Base-by-base conservation (phyloP, 1,284 basidiomycete species). In the Coriolopsis trogii region DNA sequence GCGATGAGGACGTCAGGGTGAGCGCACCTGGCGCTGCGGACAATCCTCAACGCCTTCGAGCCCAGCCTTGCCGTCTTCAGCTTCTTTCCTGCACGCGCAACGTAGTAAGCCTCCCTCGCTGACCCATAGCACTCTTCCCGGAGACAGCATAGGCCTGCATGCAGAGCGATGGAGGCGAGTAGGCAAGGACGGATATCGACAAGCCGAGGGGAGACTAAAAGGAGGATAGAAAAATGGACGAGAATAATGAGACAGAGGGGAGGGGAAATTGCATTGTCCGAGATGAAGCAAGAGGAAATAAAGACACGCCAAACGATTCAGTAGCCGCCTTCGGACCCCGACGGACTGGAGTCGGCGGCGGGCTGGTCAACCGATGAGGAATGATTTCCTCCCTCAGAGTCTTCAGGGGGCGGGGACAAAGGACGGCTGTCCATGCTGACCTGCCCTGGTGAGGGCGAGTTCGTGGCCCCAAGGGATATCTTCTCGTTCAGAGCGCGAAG, bases 401-500 rank as follows among this genome's bases (percentile, higher is more conserved):
- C 71, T 58, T 86, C 84, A 4, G 82, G 81, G 16, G 84, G 82
- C 40, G 84, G 84, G 9, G 86, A 85, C 56, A 85, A 61, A n/a
- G 83, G 80, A 53, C 82, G 76, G 48, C 67, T 70, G 60, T 84
- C 80, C 50, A 74, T 66, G 57, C 62, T 62, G 57, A 69, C 64
- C 59, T 75, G 69, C 43, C 74, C 71, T 41, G 85, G 79, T 7
- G 80, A 82, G 24, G 82, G 80, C 15, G 83, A 79, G 53, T 76
- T 76, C 55, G 60, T 63, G 23, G 77, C 74, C 48, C 78, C 78
- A 31, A 89, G 80, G 2, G 87, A 85, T 25, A 91, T 89, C 70
- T 89, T 88, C 74, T 91, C 88, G 68, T 90, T 91, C 58, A 91
- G 75, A 12, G 79, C 73, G 51, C 87, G 81, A 39, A 91, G 77